Conservation (phyloP, 768 basidiomycete genomes). For the Podaxis sp. region DNA sequence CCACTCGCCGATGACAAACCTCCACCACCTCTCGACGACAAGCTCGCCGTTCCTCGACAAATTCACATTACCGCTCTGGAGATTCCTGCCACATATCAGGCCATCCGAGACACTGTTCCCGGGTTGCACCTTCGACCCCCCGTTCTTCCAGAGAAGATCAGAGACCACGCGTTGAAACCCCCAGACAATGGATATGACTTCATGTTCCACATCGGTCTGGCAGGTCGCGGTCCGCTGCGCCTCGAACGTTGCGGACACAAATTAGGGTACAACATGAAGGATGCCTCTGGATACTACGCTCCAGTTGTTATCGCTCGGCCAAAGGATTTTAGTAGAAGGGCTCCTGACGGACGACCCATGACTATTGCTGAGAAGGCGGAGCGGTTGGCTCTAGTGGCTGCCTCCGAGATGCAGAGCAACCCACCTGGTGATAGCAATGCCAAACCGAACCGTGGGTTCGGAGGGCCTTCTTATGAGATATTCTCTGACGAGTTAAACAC, state of each 20-base stretch:
- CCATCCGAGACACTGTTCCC: conserved; percentile 54
- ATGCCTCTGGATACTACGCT: conserved; percentile 57
- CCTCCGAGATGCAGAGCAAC: conserved; percentile 12
- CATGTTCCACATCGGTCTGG: conserved; percentile 70
- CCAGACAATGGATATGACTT: conserved; percentile 62
- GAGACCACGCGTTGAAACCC: conserved; percentile 33
- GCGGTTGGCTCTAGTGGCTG: conserved; percentile 14
- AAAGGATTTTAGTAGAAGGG: conserved; percentile 41
- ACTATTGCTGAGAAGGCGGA: conserved; percentile 27
- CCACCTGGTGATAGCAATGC: conserved; percentile 10
- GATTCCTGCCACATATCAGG: conserved; percentile 60
- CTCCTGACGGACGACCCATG: conserved; percentile 27
- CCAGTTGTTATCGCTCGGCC: conserved; percentile 44
- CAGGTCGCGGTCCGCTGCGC: conserved; percentile 59
- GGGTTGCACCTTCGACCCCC: conserved; percentile 64
- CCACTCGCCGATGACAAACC: conserved; percentile 9
- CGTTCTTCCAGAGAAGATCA: conserved; percentile 37
- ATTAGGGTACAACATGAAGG: conserved; percentile 68
- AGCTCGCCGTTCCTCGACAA: conserved; percentile 32
- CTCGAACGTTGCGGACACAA: conserved; percentile 71
- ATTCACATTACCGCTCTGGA: conserved; percentile 62
- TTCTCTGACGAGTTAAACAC: conserved; percentile 58
- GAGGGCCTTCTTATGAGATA: conserved; percentile 47
- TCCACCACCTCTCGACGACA: conserved; percentile 12
- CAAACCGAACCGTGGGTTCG: conserved; percentile 13